These are phyloP conservation scores for Rhododendron vialii DNA, from an alignment of 148 eudicot species.

Conservation along the genomic window DNA sequence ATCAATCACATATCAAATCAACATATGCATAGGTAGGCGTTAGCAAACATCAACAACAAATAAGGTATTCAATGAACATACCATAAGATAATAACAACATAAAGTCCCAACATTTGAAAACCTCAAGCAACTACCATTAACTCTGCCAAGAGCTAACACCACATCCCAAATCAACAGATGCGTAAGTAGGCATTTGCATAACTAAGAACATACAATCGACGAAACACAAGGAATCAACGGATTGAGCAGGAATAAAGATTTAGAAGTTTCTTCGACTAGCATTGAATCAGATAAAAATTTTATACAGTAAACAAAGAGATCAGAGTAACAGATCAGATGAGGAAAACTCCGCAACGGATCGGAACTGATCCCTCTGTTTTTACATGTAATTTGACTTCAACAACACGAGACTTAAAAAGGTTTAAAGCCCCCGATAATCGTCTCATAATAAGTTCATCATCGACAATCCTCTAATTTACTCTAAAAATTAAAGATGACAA, in stretches of 20 bases:
- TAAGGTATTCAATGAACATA: neutral
- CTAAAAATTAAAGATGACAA: conserved; percentile 1
- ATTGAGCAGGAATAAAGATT: neutral
- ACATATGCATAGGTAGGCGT: neutral
- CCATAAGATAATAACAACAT: neutral
- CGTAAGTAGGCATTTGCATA: neutral
- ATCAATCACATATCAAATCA: neutral
- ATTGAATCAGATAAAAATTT: conserved; percentile 9
- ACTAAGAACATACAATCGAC: neutral
- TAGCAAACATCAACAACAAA: neutral
- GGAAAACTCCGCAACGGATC: conserved; percentile 13
- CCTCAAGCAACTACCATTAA: neutral
- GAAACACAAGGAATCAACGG: neutral
- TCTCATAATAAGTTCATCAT: conserved; percentile 12
- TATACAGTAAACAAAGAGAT: conserved; percentile 12
- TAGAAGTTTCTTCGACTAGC: conserved; percentile 10
- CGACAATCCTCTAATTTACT: conserved; percentile 7
- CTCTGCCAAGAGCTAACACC: neutral
- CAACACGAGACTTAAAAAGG: conserved; percentile 1
- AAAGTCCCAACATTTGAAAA: neutral
- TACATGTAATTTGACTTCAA: conserved; percentile 9
- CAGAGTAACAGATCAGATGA: neutral
- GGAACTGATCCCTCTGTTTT: neutral
- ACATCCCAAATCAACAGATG: neutral
- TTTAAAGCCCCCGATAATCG: conserved; percentile 8